Base-by-base conservation (phyloP, 2,329 filamentous ascomycete species). In the Periglandula ipomoeae region DNA sequence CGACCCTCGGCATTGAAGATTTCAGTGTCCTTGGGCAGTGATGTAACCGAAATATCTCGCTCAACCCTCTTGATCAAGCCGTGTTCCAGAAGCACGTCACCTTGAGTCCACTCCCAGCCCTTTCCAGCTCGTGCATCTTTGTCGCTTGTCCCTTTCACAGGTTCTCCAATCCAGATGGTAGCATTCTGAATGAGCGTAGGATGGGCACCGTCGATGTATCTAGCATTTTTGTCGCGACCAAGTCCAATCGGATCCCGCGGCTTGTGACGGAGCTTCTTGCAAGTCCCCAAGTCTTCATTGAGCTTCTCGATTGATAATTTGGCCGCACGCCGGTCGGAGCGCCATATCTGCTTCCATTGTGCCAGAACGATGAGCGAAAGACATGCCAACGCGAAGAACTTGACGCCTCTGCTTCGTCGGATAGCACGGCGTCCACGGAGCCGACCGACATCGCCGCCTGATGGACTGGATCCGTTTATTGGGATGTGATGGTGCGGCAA, bases 181-280 rank as follows among this genome's bases (percentile, higher is more conserved):
- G 82, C 82, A 58, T 85, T 85, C 52, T 72, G 76, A 55, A 85
- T 83, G 37, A 85, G 70, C 0, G 79, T 79, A 0, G 82, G 74
- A 53, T 72, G 74, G 47, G 75, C 71, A 46, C 79, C 78, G 3
- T 78, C 70, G 39, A 82, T 62, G 58, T 77, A 82, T 43, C 82
- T 74, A 19, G 78, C 79, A 59, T 81, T 86, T 55, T 70, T 70
- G 27, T 77, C 70, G 19, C 82, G 76, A 3, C 78, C 77, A 4
- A 67, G 59, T 19, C 78, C 78, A 32, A 70, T 70, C 1, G 79
- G 78, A 52, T 82, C 78, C 44, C 70, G 58, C 0, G 81, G 80
- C 55, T 72, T 76, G 41, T 66, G 64, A 32, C 70, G 74, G 40
- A 85, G 69, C 59, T 71, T 72, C 27, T 71, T 66, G 63, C 82